phyloP scores from a whole-genome alignment of 805 yeast genomes.

The Monosporozyma aerobia region DNA sequence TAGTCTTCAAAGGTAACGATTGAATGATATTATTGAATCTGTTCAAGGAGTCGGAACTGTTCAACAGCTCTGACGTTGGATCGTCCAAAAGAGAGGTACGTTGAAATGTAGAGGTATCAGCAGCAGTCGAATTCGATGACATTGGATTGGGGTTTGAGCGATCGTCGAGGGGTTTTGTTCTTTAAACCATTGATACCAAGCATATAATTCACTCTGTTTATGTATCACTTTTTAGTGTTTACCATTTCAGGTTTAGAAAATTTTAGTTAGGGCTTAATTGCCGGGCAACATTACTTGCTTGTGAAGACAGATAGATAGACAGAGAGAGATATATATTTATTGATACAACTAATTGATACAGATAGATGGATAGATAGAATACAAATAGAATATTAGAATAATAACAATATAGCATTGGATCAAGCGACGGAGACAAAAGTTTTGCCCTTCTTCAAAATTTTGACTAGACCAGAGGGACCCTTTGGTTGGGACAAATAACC shows the following conservation, averaged over 20 bases:
- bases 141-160: background rate
- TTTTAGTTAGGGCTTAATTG: slow-evolving; percentile 3
- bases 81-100: background rate
- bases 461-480: slow-evolving; percentile 46
- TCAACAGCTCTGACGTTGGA: background rate
- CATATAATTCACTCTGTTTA: background rate
- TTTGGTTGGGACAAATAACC: slow-evolving; percentile 78
- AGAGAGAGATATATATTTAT: background rate
- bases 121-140: background rate
- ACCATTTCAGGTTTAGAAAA: background rate
- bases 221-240: background rate
- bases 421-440: slow-evolving; percentile 12
- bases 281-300: background rate
- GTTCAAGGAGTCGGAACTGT: slow-evolving; percentile 14
- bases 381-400: background rate
- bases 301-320: background rate
- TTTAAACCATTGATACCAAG: too few species aligned
- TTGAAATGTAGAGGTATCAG: background rate
- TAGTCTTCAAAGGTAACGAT: slow-evolving; percentile 40
- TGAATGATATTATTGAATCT: slow-evolving; percentile 18
- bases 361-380: background rate
- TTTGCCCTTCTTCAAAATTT: slow-evolving; percentile 18
- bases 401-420: background rate
- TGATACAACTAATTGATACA: background rate
- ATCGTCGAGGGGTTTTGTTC: too few species aligned